Evolutionary conservation across 225 moss, liverwort and hornwort species (phyloP), one percentile per base, ranked within the genome.

Genomic region (Pseudoscleropodium purum): DNA sequence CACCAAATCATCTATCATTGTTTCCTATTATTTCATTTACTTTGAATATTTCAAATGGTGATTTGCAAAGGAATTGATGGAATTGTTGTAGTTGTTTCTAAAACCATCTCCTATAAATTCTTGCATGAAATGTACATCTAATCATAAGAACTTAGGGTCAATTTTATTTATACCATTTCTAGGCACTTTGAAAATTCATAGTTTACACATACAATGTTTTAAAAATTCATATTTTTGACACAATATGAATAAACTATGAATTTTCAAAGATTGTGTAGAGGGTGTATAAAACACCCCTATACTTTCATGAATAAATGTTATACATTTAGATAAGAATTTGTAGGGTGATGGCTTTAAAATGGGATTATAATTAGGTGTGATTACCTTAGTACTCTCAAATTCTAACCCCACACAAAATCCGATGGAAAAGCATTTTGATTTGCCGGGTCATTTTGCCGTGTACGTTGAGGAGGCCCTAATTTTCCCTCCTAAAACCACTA

Each of bases 281-380:
- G 9, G 2, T 47, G 47, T 47, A 47, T 9, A 8, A 39, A 70
- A 1, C 0, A 2, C 1, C 8, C 2, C 0, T n/a, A 24, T 4
- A 4, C 14, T 70, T 11, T 39, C 13, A n/a, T 39, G 15, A 41
- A 25, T 41, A 9, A 3, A 41, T 72, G 15, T 15, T 45, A 4
- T 17, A 29, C 45, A 74, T 29, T 45, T 1, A 30, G 0, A 3
- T 10, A 45, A 74, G 10, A 29, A 74, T 29, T 74, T 29, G 10
- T 29, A 17, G 3, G 17, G 27, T 3, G 15, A 1, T 43, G 10
- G 5, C 5, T 72, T 72, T 26, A 41, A 72, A 41, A 26, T 41
- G 72, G 4, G 41, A 41, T 72, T 8, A 15, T 25, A 8, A 26
- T 30, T 74, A 29, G 9, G 45, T 29, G 27, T 5, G 2, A 1